Conservation (phyloP, 73 alveolate species). For the Tetrahymena elliotti region DNA sequence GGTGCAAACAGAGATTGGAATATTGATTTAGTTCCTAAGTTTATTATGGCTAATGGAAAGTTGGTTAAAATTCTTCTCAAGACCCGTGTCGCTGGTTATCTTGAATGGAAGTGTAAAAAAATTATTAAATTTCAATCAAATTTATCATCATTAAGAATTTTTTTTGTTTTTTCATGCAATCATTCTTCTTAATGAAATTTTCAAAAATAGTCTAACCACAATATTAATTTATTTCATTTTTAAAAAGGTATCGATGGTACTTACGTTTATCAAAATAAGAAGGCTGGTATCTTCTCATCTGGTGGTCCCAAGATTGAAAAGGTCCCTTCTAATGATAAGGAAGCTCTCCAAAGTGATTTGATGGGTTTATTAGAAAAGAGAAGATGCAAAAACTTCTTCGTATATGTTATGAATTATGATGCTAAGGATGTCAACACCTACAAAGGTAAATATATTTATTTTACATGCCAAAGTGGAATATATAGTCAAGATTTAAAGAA, state of each 20-base stretch:
- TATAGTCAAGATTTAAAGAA: no score
- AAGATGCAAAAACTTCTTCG: constrained; percentile 93
- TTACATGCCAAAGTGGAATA: neutral
- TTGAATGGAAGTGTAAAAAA: constrained; percentile 68
- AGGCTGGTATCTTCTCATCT: constrained; percentile 44
- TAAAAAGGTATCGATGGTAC: constrained; percentile 44
- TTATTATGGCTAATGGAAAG: constrained; percentile 97
- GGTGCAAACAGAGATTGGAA: constrained; percentile 95
- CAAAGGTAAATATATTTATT: constrained; percentile 17
- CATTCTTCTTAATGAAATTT: neutral
- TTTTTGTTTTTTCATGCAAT: neutral
- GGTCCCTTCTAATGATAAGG: constrained; percentile 94
- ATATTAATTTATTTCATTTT: neutral
- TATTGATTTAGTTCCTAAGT: constrained; percentile 96
- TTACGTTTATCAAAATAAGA: constrained; percentile 40
- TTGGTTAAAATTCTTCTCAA: constrained; percentile 87
- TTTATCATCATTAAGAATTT: neutral
- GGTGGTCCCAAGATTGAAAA: constrained; percentile 70
- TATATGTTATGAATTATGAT: constrained; percentile 79
- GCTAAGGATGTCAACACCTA: constrained; percentile 65
- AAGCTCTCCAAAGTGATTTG: constrained; percentile 89
- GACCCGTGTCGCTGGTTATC: constrained; percentile 77
- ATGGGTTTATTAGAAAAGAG: constrained; percentile 98
- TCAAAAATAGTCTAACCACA: neutral
- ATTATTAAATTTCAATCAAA: neutral